Evolutionary conservation across 2,329 filamentous ascomycete genomes (phyloP).

Genomic region (Penicillium aurantiogriseum): DNA sequence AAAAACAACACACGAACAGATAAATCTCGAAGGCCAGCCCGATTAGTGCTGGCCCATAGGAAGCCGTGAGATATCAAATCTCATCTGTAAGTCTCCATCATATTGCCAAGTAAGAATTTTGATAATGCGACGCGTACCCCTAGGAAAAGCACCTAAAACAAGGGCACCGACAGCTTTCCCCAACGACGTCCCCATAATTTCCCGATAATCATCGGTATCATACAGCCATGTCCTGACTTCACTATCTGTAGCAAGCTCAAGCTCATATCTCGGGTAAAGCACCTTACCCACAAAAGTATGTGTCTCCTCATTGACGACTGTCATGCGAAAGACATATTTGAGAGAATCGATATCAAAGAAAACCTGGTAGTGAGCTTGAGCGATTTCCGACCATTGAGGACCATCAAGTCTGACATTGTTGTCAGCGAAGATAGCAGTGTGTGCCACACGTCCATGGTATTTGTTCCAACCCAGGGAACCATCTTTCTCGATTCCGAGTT

Average conservation of each 20-base stretch:
- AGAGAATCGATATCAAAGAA: not conserved
- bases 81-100: not conserved
- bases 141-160: not conserved
- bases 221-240: not conserved
- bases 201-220: not conserved
- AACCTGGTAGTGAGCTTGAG: not conserved
- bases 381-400: not conserved
- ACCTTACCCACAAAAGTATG: not conserved
- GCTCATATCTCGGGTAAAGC: not conserved
- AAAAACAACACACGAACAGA: not conserved
- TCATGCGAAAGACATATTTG: not conserved
- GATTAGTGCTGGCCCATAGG: not conserved
- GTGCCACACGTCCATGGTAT: not conserved
- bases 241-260: not conserved
- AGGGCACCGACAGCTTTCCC: not conserved
- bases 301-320: not conserved
- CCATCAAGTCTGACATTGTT: not conserved
- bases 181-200: not conserved
- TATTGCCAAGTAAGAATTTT: not conserved
- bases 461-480: not conserved
- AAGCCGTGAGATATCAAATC: not conserved
- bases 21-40: not conserved
- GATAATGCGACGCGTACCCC: not conserved
- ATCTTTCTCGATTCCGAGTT: not conserved
- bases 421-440: not conserved